Base-by-base conservation (phyloP, 352 stramenopile species). In the Phytopythium sindhum region DNA sequence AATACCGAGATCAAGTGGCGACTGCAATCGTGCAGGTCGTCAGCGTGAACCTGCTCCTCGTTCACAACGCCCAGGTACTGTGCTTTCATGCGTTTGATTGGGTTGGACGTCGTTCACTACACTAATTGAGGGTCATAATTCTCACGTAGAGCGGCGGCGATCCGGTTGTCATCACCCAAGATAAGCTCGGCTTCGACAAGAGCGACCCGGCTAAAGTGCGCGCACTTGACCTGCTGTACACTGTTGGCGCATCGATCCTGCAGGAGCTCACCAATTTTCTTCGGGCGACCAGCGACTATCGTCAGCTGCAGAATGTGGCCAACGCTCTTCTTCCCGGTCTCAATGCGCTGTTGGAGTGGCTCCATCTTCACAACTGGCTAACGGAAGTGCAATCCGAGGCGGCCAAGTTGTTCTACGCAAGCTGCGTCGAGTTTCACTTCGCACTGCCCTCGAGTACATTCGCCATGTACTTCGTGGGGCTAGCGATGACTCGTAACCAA, bases 291-390 rank as follows among this genome's bases (percentile, higher is more conserved):
- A 60, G 33, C 11, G 54, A 60, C 24, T 47, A 60, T 33, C 35
- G 24, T 6, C 54, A 60, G 37, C 6, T 50, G 54, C 31, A 47
- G 33, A 35, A 21, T 21, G 66, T 84, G 15, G 48, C 66, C n/a
- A 76, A 84, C 33, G 65, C 69, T 42, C 39, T 84, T 21, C 55
- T 85, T 42, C 73, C 79, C 23, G 59, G 74, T 17, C 53, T 83
- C 26, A 86, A 63, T 35, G 57, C 75, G 26, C 77, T 66, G 15
- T 41, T 84, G 42, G 65, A 77, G 31, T 88, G 79, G 79, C 68
- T 86, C 15, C 64, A 72, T 11, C 23, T 61, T 12, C 78, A 84
- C 28, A 57, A 64, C 33, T 77, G 68, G 69, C 70, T 77, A 23
- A 8, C 75, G 1, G 24, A 39, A 14, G 45, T 24, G 19, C 12